These are phyloP conservation scores for Claviceps africana DNA, from an alignment of 2,329 filamentous ascomycete genomes.

Conservation along the genomic window DNA sequence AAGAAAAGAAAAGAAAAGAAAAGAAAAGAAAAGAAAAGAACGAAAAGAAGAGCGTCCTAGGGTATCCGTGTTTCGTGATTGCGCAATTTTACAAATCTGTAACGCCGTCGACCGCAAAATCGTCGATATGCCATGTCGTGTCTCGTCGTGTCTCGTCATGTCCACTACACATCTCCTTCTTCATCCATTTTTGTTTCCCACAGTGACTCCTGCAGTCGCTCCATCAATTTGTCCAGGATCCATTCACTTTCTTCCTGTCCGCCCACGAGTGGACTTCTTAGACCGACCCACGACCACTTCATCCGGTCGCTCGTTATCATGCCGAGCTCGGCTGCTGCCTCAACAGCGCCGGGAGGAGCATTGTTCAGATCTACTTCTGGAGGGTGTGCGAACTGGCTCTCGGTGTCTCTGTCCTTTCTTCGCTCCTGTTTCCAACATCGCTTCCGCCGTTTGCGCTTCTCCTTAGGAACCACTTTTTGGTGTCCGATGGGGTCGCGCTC, in stretches of 20 bases:
- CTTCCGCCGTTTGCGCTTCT: constrained; percentile 8
- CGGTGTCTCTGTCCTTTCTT: neutral
- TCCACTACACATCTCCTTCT: constrained; percentile 1
- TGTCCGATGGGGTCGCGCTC: constrained; percentile 38
- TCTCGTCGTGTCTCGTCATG: neutral
- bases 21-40: neutral
- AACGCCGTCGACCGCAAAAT: neutral
- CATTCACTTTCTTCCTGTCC: constrained; percentile 56
- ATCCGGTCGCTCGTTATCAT: constrained; percentile 18
- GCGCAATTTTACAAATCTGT: neutral
- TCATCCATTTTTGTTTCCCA: constrained; percentile 6
- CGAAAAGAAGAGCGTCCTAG: neutral
- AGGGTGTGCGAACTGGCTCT: neutral
- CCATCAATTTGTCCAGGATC: constrained; percentile 52
- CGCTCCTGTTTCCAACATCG: neutral
- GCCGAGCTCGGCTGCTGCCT: constrained; percentile 3
- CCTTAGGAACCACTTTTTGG: constrained; percentile 22
- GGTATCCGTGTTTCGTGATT: neutral
- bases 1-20: neutral
- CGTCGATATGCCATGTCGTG: neutral
- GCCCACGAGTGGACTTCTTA: constrained; percentile 55
- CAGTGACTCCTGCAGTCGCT: constrained; percentile 30
- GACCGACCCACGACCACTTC: constrained; percentile 61
- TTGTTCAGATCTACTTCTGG: neutral
- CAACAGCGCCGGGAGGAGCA: constrained; percentile 1